Base-by-base conservation (phyloP, 768 basidiomycete species). In the Coprinopsis sp. region DNA sequence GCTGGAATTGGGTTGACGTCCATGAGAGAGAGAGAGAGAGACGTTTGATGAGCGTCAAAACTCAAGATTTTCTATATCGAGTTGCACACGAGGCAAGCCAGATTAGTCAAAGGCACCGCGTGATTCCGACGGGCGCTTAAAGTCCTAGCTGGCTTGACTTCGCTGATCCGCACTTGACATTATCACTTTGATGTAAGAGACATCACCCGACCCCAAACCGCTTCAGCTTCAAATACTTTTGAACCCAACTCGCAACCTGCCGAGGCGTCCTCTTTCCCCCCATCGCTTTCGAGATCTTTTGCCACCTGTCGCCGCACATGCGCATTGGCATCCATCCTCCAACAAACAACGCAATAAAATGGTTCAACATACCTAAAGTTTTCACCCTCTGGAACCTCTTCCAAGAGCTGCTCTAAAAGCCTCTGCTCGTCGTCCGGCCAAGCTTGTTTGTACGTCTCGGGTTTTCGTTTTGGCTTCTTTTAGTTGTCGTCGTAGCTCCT, bases 241-340 rank as follows among this genome's bases (percentile, higher is more conserved):
- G 89, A 44, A 91, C 88, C 14, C 87, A 77, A 67, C 86, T 89
- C 29, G 87, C 87, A n/a, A 91, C 89, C 67, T 91, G 89, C 51
- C 87, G 67, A 3, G 88, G 81, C 3, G 89, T 90, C 47, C 88
- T 67, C 34, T 70, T 70, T 1, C 88, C 88, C 38, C 79, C 71
- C 89, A 91, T 91, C 28, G 85, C 89, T 44, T 73, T 68, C 13
- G 88, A 91, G 42, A 91, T 91, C 63, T 87, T 86, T 46, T 80
- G 72, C 84, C 84, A 91, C 43, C 87, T 89, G 55, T 19, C n/a
- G n/a, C n/a, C n/a, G n/a, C n/a, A n/a, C n/a, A n/a, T n/a, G n/a
- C n/a, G n/a, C n/a, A n/a, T n/a, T n/a, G n/a, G n/a, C n/a, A n/a
- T n/a, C n/a, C n/a, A n/a, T n/a, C n/a, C n/a, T n/a, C n/a, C n/a